Evolutionary conservation across 75 land plant species (phyloP).

Genomic region (Cryptomeria japonica): DNA sequence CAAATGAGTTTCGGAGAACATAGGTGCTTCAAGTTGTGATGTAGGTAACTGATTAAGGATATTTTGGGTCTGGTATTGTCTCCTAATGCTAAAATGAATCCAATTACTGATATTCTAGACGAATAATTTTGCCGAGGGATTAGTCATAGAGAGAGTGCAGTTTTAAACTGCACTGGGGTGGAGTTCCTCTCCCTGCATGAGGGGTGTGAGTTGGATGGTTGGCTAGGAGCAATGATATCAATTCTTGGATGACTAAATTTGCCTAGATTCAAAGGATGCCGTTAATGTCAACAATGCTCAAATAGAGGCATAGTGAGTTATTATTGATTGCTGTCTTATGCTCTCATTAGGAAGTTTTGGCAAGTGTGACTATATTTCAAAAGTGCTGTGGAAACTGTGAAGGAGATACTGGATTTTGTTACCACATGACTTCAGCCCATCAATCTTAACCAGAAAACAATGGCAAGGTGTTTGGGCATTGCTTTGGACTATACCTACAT

Average conservation of each 20-base stretch:
- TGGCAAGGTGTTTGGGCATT: neutral
- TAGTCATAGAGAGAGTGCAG: neutral
- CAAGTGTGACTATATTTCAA: neutral
- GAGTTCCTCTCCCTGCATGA: neutral
- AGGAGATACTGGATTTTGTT: neutral
- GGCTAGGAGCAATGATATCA: neutral
- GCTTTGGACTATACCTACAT: neutral
- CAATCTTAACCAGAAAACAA: neutral
- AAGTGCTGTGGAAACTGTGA: neutral
- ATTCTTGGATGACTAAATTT: neutral
- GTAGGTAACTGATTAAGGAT: neutral
- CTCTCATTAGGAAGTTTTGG: neutral
- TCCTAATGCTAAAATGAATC: neutral
- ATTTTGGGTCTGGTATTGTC: neutral
- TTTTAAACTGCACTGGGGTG: neutral
- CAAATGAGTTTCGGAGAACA: neutral
- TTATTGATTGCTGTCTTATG: neutral
- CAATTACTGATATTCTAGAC: neutral
- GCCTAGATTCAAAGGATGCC: neutral
- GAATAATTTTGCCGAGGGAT: neutral
- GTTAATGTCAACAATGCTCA: neutral
- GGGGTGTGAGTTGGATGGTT: neutral
- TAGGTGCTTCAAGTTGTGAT: neutral
- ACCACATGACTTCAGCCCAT: neutral
- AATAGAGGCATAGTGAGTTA: neutral